These are phyloP conservation scores for Iberis pinnata DNA, from an alignment of 345 rosid species.

Conservation along the genomic window DNA sequence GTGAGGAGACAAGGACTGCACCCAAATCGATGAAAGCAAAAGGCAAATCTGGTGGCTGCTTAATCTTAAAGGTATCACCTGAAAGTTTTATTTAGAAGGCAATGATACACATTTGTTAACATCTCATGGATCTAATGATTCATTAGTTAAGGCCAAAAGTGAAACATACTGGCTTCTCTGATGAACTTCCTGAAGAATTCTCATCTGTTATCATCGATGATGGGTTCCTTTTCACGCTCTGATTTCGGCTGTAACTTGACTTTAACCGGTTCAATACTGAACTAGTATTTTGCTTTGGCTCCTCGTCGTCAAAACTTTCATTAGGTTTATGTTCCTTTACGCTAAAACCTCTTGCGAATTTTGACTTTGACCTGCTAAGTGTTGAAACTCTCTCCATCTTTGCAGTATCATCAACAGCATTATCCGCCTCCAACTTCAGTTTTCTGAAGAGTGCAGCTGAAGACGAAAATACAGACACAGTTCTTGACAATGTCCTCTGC, in stretches of 20 bases:
- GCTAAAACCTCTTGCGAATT: slow-evolving; percentile 31
- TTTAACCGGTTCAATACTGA: slow-evolving; percentile 45
- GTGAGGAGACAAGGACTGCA: slow-evolving; percentile 56
- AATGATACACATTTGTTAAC: not conserved
- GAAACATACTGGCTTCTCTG: slow-evolving; percentile 33
- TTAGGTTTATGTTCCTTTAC: slow-evolving; percentile 6
- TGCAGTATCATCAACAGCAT: slow-evolving; percentile 29
- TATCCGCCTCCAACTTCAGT: slow-evolving; percentile 36
- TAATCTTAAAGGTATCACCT: slow-evolving; percentile 49
- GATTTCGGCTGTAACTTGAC: slow-evolving; percentile 43
- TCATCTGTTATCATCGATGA: slow-evolving; percentile 27
- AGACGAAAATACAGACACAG: slow-evolving; percentile 64
- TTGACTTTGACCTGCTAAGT: slow-evolving; percentile 37
- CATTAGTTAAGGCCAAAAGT: not conserved
- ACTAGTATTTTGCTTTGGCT: slow-evolving; percentile 28
- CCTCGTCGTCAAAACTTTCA: slow-evolving; percentile 21
- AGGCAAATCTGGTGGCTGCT: slow-evolving; percentile 66
- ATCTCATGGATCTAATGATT: not conserved
- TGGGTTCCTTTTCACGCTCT: slow-evolving; percentile 29
- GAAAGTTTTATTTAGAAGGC: slow-evolving; percentile 5
- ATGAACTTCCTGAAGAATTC: slow-evolving; percentile 18
- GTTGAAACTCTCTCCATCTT: slow-evolving; percentile 36
- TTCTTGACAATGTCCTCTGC: slow-evolving; percentile 62
- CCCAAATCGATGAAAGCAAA: slow-evolving; percentile 67
- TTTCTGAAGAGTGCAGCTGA: slow-evolving; percentile 66